Evolutionary conservation across 345 rosid species (phyloP), one percentile per base, ranked within the genome.

Genomic region (Sapria himalayana): DNA sequence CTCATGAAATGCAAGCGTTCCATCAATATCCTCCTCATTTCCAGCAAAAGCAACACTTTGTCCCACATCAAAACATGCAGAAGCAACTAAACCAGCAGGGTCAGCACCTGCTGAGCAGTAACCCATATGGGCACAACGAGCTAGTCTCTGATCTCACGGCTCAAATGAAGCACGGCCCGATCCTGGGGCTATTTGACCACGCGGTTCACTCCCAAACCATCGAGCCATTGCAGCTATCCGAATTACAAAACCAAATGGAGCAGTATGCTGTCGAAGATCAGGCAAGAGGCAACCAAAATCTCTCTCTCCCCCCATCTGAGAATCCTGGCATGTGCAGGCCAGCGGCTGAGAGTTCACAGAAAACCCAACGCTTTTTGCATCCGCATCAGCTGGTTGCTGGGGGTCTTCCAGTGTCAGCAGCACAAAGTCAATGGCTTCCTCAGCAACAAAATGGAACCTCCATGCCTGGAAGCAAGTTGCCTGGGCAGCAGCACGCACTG

Each of bases 91-190:
- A 46, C 48, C 81, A 50, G 65, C 78, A 61, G 52, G 78, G 71
- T 16, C 91, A 70, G 46, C 63, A 54, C 43, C 16, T 59, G 46
- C 35, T 58, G 43, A 68, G 56, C 38, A 65, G 53, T 43, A 78
- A 69, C 55, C 65, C 59, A 44, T 74, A 51, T 50, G 76, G 64
- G 50, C 78, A 68, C 53, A 39, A 73, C 46, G 85, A 68, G 63
- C 43, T 66, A 49, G 41, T 58, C 39, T 53, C 93, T 43, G 77
- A 73, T 55, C 56, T 53, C 22, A 53, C 58, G 48, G 41, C 18
- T 18, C 79, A 72, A 42, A 64, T 67, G 40, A 79, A 79, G 74
- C 62, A 23, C 46, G 93, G 79, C 63, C 72, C 86, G 47, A 81
- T 62, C 37, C 47, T 58, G 41, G 79, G 72, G 55, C 72, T 43